Base-by-base conservation (phyloP, 169 alveolate species). In the Plasmodium relictum region DNA sequence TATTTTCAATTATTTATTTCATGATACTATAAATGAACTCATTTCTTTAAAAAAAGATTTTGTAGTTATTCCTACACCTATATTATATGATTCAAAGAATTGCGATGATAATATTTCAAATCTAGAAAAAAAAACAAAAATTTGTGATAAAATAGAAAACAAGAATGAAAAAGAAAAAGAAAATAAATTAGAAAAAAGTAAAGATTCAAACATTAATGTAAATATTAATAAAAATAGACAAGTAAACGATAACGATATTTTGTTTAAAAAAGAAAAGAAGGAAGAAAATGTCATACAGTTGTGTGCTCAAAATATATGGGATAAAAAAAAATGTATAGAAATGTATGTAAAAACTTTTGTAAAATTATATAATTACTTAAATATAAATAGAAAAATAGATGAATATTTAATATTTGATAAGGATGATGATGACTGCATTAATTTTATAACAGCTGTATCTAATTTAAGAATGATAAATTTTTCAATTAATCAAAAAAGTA, bases 391-490 rank as follows among this genome's bases (percentile, higher is more conserved):
- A 62, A 44, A 88, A 22, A 31, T 44, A 54, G 54, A 93, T 2
- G 96, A 96, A 39, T 65, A 74, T 48, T 86, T 95, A 31, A 92
- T 91, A 52, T 98, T 97, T 85, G 98, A 98, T 73, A 98, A 98
- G 89, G 99, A 98, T 80, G 98, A 98, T 92, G 95, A 96, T 56
- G 91, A 94, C 41, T 88, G 96, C 41, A 94, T 98, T 68, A 95
- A 97, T 74, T 98, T 98, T 74, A 96, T 97, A 37, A 93, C 97
- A 54, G 95, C 99, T 54, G 95, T 98, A 0, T 87, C 98, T 6
- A 97, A 97, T 87, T 88, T 98, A 31, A 95, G 99, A 72, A 96
- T 98, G 94, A 70, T 89, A 39, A 97, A 97, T 87, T 98, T 97
- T 91, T 88, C 93, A 45, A 95, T 98, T 39, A 92, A 92, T 52